Base-by-base conservation (phyloP, 2,329 filamentous ascomycete genomes). In the Ophiostoma triangulosporum region DNA sequence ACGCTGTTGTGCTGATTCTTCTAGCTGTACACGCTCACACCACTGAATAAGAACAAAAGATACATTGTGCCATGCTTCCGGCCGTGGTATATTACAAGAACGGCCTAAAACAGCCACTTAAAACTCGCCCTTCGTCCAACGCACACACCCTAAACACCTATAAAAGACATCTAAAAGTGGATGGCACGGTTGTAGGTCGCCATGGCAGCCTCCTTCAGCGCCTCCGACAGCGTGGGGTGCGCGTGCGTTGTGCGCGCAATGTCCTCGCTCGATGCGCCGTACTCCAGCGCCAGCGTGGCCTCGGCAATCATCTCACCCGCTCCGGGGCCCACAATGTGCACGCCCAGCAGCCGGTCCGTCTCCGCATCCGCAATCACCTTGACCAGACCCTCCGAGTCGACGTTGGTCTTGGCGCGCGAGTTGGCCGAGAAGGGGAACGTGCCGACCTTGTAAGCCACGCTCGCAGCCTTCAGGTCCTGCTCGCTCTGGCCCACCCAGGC, bases 121-220 rank as follows among this genome's bases (percentile, higher is more conserved):
- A 52, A 29, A 29, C 40, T 48, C 50, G 26, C 29, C 27, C 15
- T n/a, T 14, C 46, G n/a, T 31, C 46, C 11, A 32, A 7, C 22
- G 17, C 2, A n/a, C 46, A 7, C 27, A 4, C 17, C 1, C 17
- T 29, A 26, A 14, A 31, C 46, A 48, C n/a, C 12, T 20, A 27
- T 22, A 46, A n/a, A 6, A 33, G 17, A 31, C 24, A 2, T 52
- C 71, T 86, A 98, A 72, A 86, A 95, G 76, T 98, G 93, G 69
- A 98, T 95, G 61, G 93, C 84, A 77, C 95, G 93, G 64, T 83
- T 81, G 74, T 95, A 89, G 50, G 91, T 96, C 58, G 88, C 87
- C 93, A 98, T 97, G 62, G 93, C 93, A 64, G 93, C 93, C 80
- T 98, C 93, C 79, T 98, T 98, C 80, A 98, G 97, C 45, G 93